Percentiles rank a stretch among this genome's conserved stretches.
Evolutionary conservation across 2,329 filamentous ascomycete species (phyloP).

Genomic region (Verticillium dahliae): DNA sequence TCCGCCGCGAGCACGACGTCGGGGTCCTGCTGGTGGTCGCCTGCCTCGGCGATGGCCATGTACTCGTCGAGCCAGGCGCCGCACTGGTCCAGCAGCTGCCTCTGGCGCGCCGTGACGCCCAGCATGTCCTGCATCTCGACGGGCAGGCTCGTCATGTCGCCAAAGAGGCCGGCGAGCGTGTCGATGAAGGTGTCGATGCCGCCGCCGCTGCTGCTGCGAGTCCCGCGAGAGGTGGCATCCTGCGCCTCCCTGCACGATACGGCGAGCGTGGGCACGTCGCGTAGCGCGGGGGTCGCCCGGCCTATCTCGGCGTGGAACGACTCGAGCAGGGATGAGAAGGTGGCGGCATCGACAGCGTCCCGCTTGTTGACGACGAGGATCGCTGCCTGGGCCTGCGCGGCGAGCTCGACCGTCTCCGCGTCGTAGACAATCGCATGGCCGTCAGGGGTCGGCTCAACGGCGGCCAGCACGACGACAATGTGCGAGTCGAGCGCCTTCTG

Average conservation of each 20-base stretch:
- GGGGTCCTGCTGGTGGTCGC: slow-evolving; percentile 38
- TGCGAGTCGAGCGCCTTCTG: slow-evolving; percentile 77
- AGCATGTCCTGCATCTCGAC: slow-evolving; percentile 75
- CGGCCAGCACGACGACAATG: slow-evolving; percentile 74
- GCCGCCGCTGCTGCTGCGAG: slow-evolving; percentile 41
- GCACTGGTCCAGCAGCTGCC: slow-evolving; percentile 71
- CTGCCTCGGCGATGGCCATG: slow-evolving; percentile 45
- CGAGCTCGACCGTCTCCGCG: slow-evolving; percentile 47
- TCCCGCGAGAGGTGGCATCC: background rate
- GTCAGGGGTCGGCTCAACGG: slow-evolving; percentile 49
- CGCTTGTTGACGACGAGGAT: slow-evolving; percentile 59
- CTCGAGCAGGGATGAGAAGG: slow-evolving; percentile 29
- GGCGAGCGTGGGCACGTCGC: slow-evolving; percentile 35
- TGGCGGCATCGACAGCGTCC: slow-evolving; percentile 35
- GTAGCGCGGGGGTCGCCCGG: slow-evolving; percentile 32
- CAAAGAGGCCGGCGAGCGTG: slow-evolving; percentile 62
- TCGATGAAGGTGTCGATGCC: slow-evolving; percentile 63
- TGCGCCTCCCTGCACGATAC: slow-evolving; percentile 66
- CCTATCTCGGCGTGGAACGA: slow-evolving; percentile 31
- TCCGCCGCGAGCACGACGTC: slow-evolving; percentile 91
- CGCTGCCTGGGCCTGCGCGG: slow-evolving; percentile 37
- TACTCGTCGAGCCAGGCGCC: slow-evolving; percentile 67
- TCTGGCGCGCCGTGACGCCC: slow-evolving; percentile 85
- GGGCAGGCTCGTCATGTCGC: slow-evolving; percentile 62
- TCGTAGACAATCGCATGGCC: slow-evolving; percentile 44